Percentiles rank a stretch among this genome's conserved stretches.
These are phyloP conservation scores for Sarocladium oryzae DNA, from an alignment of 2,329 filamentous ascomycete species.

Conservation along the genomic window DNA sequence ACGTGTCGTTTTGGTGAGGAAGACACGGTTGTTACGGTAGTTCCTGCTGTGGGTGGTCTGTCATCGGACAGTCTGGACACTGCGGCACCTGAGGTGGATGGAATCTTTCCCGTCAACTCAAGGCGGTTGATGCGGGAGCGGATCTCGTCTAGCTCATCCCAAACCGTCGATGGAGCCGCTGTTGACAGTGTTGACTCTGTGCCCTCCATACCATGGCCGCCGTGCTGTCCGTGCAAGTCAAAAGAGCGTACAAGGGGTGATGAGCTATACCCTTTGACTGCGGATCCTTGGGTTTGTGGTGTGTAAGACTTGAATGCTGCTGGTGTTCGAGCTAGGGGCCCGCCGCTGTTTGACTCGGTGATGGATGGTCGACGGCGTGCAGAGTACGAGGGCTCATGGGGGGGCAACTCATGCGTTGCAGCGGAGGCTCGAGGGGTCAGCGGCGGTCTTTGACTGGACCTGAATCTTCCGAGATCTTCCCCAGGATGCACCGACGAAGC, in stretches of 20 bases:
- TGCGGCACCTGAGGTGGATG: constrained; percentile 73
- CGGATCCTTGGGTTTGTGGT: not conserved
- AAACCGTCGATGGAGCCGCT: constrained; percentile 85
- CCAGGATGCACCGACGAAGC: constrained; percentile 30
- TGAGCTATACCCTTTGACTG: constrained; percentile 40
- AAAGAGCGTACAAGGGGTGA: constrained; percentile 48
- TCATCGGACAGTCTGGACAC: constrained; percentile 71
- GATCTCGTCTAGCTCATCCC: constrained; percentile 94
- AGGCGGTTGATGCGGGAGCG: constrained; percentile 89
- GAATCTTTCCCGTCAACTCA: constrained; percentile 82
- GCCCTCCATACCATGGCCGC: constrained; percentile 48
- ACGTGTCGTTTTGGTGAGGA: constrained; percentile 71
- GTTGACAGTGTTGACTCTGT: constrained; percentile 86
- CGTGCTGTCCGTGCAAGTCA: constrained; percentile 22
- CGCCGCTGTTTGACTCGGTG: constrained; percentile 37
- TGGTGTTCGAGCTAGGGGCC: constrained; percentile 34
- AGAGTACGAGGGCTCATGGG: not conserved
- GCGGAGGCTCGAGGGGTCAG: constrained; percentile 40
- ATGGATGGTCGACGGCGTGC: constrained; percentile 19
- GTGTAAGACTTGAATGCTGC: constrained; percentile 33
- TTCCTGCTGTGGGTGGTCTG: constrained; percentile 83
- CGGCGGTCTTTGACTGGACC: constrained; percentile 22
- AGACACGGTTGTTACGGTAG: constrained; percentile 83
- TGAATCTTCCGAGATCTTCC: constrained; percentile 29
- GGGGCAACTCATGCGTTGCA: not conserved